A percentile compares a stretch with the other conserved stretches of the same genome.
Conservation (phyloP, 495 filamentous ascomycete species). For the Hypoxylon lienhwacheense region DNA sequence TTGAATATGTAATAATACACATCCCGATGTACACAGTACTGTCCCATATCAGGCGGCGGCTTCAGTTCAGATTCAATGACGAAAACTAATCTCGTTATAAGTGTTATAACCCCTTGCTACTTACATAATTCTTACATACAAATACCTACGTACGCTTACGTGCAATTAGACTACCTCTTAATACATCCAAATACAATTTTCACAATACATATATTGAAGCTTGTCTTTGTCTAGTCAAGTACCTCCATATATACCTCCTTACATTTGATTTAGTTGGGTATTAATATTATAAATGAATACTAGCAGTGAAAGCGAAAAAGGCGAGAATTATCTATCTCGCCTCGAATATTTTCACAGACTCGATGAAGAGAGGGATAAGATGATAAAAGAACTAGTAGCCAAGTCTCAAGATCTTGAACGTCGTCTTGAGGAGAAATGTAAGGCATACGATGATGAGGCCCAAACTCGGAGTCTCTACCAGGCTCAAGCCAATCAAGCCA, state of each 20-base stretch:
- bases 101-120: too few species aligned
- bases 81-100: too few species aligned
- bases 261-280: background rate
- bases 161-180: too few species aligned
- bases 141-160: background rate
- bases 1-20: too few species aligned
- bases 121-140: too few species aligned
- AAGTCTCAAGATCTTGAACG: conserved; percentile 17
- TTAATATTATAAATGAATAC: conserved; percentile 13
- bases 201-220: too few species aligned
- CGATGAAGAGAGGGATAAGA: conserved; percentile 23
- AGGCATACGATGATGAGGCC: conserved; percentile 16
- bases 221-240: too few species aligned
- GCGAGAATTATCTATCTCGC: conserved; percentile 15
- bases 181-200: too few species aligned
- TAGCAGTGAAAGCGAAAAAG: background rate
- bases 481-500: conserved; percentile 16
- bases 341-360: conserved; percentile 14
- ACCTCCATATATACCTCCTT: background rate
- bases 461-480: conserved; percentile 23
- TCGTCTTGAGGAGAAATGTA: conserved; percentile 24
- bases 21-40: too few species aligned
- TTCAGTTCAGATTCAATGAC: too few species aligned
- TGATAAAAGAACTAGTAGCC: conserved; percentile 23
- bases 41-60: too few species aligned